These are phyloP conservation scores for Arachnomyces sp. DNA, from an alignment of 2,329 filamentous ascomycete genomes.

Conservation along the genomic window DNA sequence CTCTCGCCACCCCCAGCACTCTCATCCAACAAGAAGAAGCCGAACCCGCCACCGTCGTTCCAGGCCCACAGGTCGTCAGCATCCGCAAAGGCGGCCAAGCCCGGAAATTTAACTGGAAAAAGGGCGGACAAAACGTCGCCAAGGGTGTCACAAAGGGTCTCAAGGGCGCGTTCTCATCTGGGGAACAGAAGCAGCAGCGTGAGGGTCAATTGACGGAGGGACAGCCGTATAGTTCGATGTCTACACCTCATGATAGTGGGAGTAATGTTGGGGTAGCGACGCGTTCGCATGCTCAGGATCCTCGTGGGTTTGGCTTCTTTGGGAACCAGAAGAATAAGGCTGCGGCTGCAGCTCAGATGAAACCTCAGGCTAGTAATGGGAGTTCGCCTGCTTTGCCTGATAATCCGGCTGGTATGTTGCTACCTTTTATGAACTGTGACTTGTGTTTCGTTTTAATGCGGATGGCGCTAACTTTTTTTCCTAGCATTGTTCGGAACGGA, in stretches of 20 bases:
- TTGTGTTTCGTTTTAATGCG: neutral
- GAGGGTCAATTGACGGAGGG: slow-evolving; percentile 52
- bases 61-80: slow-evolving; percentile 86
- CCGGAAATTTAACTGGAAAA: slow-evolving; percentile 99
- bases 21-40: slow-evolving; percentile 57
- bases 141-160: slow-evolving; percentile 92
- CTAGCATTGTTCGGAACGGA: slow-evolving; percentile 78
- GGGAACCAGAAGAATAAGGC: slow-evolving; percentile 40
- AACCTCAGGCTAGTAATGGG: slow-evolving; percentile 33
- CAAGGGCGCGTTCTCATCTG: slow-evolving; percentile 78
- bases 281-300: slow-evolving; percentile 35
- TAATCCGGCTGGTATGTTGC: slow-evolving; percentile 29
- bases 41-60: slow-evolving; percentile 50
- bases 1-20: slow-evolving; percentile 49
- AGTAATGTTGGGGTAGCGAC: slow-evolving; percentile 19
- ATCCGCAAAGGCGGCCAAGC: slow-evolving; percentile 79
- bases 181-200: slow-evolving; percentile 47
- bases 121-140: slow-evolving; percentile 84
- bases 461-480: slow-evolving; percentile 6
- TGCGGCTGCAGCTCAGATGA: slow-evolving; percentile 23
- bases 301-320: slow-evolving; percentile 65
- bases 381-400: slow-evolving; percentile 34
- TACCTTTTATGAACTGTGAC: neutral
- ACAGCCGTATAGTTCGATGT: slow-evolving; percentile 56
- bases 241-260: slow-evolving; percentile 23